Base-by-base conservation (phyloP, 2,329 filamentous ascomycete species). In the Dactylella cylindrospora region DNA sequence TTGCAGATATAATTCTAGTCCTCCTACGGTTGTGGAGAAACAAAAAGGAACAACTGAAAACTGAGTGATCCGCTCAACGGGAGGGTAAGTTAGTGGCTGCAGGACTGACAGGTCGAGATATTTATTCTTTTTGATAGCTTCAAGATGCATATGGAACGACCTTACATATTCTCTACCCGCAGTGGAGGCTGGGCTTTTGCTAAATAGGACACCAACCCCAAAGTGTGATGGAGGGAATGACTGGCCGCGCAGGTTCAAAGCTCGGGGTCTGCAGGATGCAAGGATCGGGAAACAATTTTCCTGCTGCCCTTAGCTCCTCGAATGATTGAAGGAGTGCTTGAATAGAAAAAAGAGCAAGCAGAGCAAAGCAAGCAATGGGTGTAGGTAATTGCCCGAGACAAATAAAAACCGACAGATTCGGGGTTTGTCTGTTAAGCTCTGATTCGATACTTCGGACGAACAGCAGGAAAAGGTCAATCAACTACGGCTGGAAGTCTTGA, bases 101-200 rank as follows among this genome's bases (percentile, higher is more conserved):
- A 8, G 39, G 46, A 35, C 32, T 36, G 35, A 43, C 47, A 41
- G 13, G 36, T 41, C 38, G 36, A 35, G 36, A 43, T 41, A 46
- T 61, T 52, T 52, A 43, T 61, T n/a, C n/a, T n/a, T n/a, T 46
- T 46, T 46, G 23, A 52, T 61, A 46, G 41, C 25, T 46, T 52
- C 33, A 41, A 38, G 47, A 47, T 61, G 47, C 35, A 51, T 52
- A 47, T 46, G 54, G 54, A 61, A 61, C 43, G 33, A 41, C 39
- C 46, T 40, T 61, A 52, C 54, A 61, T 36, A 32, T 40, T 35
- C 13, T 38, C 7, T 26, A 13, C 25, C 40, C 51, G 45, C 31
- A 35, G 35, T 28, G 17, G 8, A 50, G 13, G 23, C 26, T 35
- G 31, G 23, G 44, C 8, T 8, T 49, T 28, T 47, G 36, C 29